phyloP scores from a whole-genome alignment of 2,329 filamentous ascomycete species.

The Fusarium sp. region DNA sequence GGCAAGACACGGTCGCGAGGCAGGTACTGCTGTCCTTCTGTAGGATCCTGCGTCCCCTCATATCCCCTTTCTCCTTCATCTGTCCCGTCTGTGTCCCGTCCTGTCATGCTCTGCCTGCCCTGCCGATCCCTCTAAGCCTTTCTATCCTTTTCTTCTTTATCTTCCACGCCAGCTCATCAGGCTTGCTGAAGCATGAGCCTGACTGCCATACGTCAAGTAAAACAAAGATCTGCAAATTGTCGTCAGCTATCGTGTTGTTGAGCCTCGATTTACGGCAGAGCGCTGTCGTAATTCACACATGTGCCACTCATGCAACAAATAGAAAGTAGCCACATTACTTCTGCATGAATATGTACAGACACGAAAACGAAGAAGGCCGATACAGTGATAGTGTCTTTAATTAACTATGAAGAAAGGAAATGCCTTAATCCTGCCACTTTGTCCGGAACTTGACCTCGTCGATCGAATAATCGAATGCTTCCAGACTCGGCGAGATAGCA shows the following conservation, averaged over 20 bases:
- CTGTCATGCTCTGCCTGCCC: background rate
- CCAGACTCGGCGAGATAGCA: background rate
- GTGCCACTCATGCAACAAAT: background rate
- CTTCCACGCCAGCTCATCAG: background rate
- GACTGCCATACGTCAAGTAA: background rate
- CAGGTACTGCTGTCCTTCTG: background rate
- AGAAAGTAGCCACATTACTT: background rate
- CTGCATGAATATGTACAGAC: no score
- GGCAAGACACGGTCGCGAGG: background rate
- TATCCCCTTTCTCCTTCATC: background rate
- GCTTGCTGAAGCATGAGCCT: background rate
- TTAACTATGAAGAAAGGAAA: background rate
- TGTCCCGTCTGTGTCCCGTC: background rate
- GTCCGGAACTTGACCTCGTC: background rate
- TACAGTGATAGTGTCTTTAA: background rate
- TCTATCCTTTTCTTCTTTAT: background rate
- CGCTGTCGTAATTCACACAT: background rate
- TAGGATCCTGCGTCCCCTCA: background rate
- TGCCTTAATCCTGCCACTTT: slow-evolving; percentile 4
- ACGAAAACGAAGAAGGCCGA: background rate
- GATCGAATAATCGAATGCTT: background rate
- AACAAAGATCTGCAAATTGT: background rate
- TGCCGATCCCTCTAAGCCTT: background rate
- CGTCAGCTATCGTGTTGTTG: background rate
- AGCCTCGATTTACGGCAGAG: background rate